Conservation (phyloP, 306 rosid species). For the Vicia faba region DNA sequence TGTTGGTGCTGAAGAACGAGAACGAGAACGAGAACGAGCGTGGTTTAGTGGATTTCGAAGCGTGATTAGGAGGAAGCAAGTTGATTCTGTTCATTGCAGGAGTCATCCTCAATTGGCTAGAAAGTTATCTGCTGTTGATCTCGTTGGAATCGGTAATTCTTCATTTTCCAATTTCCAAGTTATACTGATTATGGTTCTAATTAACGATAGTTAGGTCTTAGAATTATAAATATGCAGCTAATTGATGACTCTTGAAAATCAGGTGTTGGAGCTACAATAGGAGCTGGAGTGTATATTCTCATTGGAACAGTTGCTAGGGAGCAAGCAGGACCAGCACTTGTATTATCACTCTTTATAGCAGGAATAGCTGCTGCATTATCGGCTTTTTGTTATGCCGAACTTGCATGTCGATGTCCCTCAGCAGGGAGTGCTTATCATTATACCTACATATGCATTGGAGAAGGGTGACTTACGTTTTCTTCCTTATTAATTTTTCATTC, state of each 20-base stretch:
- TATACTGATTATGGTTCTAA: too few species aligned
- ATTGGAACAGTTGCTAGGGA: constrained; percentile 97
- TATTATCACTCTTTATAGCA: constrained; percentile 72
- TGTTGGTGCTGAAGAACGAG: constrained; percentile 22
- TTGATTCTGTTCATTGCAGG: constrained; percentile 58
- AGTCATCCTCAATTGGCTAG: constrained; percentile 54
- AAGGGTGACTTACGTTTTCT: constrained; percentile 61
- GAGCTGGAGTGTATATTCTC: constrained; percentile 98
- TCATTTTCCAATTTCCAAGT: not conserved
- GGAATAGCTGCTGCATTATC: constrained; percentile 94
- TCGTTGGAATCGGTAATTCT: constrained; percentile 62
- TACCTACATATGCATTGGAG: constrained; percentile 90
- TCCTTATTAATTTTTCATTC: not conserved
- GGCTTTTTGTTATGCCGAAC: constrained; percentile 94
- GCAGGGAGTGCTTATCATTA: constrained; percentile 99
- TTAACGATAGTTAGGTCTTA: too few species aligned
- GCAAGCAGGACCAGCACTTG: constrained; percentile 87
- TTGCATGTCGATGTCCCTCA: constrained; percentile 92
- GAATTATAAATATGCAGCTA: not conserved
- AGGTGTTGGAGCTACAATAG: constrained; percentile 95
- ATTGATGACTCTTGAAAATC: constrained; percentile 36
- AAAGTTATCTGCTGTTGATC: constrained; percentile 60
- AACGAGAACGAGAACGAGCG: constrained; percentile 30
- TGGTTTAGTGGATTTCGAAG: constrained; percentile 47
- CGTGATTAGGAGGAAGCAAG: constrained; percentile 63